Conservation (phyloP, 2,329 filamentous ascomycete species). For the Trichophyton schoenleinii region DNA sequence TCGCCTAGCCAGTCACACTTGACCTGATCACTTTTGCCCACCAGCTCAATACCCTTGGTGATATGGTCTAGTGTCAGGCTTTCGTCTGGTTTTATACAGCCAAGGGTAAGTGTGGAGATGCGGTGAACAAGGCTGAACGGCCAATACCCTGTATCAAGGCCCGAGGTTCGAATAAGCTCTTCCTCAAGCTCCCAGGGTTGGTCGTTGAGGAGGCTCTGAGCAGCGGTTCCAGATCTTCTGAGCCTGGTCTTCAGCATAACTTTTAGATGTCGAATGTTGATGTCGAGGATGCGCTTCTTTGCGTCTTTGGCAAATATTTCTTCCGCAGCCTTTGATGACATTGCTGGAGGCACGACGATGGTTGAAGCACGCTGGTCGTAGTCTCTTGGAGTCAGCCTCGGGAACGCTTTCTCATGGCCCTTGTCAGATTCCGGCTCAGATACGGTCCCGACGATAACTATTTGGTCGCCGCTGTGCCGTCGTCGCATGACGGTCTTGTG, state of each 20-base stretch:
- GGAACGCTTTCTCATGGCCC: conserved; percentile 30
- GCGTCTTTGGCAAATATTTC: conserved; percentile 37
- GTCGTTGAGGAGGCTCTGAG: conserved; percentile 21
- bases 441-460: conserved; percentile 72
- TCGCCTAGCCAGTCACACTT: conserved; percentile 27
- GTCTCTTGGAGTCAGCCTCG: conserved; percentile 37
- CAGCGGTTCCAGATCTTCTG: conserved; percentile 15
- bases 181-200: conserved; percentile 23
- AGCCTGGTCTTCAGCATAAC: conserved; percentile 44
- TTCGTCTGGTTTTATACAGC: conserved; percentile 34
- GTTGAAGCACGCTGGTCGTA: conserved; percentile 40
- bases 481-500: conserved; percentile 58
- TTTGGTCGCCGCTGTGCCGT: conserved; percentile 56
- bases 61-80: conserved; percentile 29
- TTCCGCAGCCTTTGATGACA: conserved; percentile 26
- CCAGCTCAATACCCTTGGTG: conserved; percentile 24
- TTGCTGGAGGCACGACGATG: conserved; percentile 42
- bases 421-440: conserved; percentile 43
- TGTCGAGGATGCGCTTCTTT: conserved; percentile 37
- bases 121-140: conserved; percentile 50
- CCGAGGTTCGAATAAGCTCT: conserved; percentile 22
- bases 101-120: conserved; percentile 43
- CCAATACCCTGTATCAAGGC: conserved; percentile 43
- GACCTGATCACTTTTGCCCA: conserved; percentile 31
- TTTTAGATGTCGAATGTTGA: conserved; percentile 54